Conservation (phyloP, 2,329 filamentous ascomycete genomes). For the Geosmithia morbida region DNA sequence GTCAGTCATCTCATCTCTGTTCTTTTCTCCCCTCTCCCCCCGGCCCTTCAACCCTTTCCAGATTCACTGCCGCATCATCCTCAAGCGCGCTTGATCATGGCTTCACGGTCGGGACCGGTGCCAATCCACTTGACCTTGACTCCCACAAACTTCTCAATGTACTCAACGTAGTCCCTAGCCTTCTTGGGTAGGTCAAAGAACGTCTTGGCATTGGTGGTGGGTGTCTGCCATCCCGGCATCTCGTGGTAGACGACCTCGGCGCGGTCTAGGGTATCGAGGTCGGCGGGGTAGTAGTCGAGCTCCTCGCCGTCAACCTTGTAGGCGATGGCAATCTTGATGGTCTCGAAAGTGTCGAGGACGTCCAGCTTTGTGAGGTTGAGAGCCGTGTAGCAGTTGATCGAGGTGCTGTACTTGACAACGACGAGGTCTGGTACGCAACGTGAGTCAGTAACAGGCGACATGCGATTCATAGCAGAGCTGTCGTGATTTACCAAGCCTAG, state of each 20-base stretch:
- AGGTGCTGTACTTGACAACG: conserved; percentile 9
- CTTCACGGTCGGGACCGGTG: conserved; percentile 6
- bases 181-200: conserved; percentile 50
- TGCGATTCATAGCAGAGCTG: too few species aligned
- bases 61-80: neutral
- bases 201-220: conserved; percentile 43
- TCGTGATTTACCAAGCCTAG: too few species aligned
- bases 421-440: too few species aligned
- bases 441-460: too few species aligned
- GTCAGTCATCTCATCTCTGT: too few species aligned
- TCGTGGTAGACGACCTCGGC: conserved; percentile 36
- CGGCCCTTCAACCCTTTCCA: too few species aligned
- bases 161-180: conserved; percentile 51
- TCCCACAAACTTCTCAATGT: conserved; percentile 51
- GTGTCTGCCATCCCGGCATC: conserved; percentile 53
- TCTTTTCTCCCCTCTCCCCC: neutral
- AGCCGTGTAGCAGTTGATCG: conserved; percentile 48
- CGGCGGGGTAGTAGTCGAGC: conserved; percentile 45
- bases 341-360: conserved; percentile 58
- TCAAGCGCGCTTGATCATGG: conserved; percentile 4
- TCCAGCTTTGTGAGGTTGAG: conserved; percentile 40
- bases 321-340: conserved; percentile 59
- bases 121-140: conserved; percentile 25
- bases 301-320: conserved; percentile 36
- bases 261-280: conserved; percentile 1